Percentiles rank a stretch among this genome's conserved stretches.
Conservation (phyloP, 176 grass and related monocot species). For the Oryza nivara region DNA sequence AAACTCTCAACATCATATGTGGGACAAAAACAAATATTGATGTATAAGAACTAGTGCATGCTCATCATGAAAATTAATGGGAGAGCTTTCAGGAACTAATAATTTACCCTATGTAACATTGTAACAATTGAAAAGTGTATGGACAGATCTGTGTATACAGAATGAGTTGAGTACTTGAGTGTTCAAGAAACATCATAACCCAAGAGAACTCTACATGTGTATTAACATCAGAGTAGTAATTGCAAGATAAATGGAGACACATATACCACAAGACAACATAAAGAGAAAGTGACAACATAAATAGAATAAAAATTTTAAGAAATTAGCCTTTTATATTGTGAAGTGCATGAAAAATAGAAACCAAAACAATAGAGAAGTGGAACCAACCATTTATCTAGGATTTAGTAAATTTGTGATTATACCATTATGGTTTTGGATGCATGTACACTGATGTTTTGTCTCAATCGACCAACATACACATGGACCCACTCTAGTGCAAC, state of each 20-base stretch:
- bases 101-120: neutral
- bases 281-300: neutral
- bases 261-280: neutral
- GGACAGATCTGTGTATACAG: neutral
- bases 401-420: neutral
- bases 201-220: neutral
- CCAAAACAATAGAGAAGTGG: neutral
- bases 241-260: neutral
- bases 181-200: neutral
- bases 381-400: neutral
- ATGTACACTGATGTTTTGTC: neutral
- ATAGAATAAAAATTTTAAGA: neutral
- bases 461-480: neutral
- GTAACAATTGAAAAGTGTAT: neutral
- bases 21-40: neutral
- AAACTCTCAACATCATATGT: slow-evolving; percentile 13
- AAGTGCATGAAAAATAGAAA: neutral
- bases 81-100: slow-evolving; percentile 6
- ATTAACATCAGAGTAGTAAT: neutral
- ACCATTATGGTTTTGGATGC: neutral
- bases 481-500: neutral
- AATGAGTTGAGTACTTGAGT: neutral
- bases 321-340: neutral
- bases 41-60: neutral
- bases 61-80: neutral